A percentile compares a stretch with the other conserved stretches of the same genome.
These are phyloP conservation scores for Tylopilus balloui DNA, from an alignment of 768 basidiomycete species.

Conservation along the genomic window DNA sequence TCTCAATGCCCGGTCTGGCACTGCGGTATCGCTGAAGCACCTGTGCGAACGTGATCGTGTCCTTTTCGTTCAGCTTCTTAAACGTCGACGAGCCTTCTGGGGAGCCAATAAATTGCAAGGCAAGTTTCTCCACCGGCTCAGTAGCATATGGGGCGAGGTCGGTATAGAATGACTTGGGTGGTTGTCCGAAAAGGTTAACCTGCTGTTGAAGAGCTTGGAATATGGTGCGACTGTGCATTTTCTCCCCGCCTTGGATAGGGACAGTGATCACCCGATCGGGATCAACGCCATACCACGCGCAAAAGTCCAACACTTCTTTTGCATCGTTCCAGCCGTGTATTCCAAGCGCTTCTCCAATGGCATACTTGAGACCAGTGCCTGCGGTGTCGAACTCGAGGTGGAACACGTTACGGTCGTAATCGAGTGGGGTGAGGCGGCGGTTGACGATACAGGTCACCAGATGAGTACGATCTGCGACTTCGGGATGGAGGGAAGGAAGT, in stretches of 20 bases:
- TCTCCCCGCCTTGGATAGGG: constrained; percentile 59
- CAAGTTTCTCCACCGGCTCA: constrained; percentile 62
- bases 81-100: constrained; percentile 89
- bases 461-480: constrained; percentile 84
- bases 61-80: constrained; percentile 93
- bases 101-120: constrained; percentile 88
- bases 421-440: constrained; percentile 86
- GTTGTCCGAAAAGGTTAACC: constrained; percentile 92
- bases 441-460: constrained; percentile 93
- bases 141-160: constrained; percentile 78
- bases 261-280: constrained; percentile 77
- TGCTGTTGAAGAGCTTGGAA: constrained; percentile 96
- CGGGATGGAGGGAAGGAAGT: constrained; percentile 76
- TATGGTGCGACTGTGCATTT: constrained; percentile 88
- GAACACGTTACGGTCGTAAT: constrained; percentile 98
- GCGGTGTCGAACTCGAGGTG: constrained; percentile 93
- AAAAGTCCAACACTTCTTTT: constrained; percentile 83
- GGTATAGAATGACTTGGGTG: constrained; percentile 93
- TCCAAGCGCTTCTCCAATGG: constrained; percentile 94
- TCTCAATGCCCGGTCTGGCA: constrained; percentile 79
- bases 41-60: constrained; percentile 92
- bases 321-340: constrained; percentile 98
- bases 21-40: constrained; percentile 71
- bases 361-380: constrained; percentile 91
- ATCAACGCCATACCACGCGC: constrained; percentile 86